Percentiles rank a stretch among this genome's conserved stretches.
Evolutionary conservation across 73 alveolate species (phyloP).

Genomic region (Diophrys sp.): DNA sequence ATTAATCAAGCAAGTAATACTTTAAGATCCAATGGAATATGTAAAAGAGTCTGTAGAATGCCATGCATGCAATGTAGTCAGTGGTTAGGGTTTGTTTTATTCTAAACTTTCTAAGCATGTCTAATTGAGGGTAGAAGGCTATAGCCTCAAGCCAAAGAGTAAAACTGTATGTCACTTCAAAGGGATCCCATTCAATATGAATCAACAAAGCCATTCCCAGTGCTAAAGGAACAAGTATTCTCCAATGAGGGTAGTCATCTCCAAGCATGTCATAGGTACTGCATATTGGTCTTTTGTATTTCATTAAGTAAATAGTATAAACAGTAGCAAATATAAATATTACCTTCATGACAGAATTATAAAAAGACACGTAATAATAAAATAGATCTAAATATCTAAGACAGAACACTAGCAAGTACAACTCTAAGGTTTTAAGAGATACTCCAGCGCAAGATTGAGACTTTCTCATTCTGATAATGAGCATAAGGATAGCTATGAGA

Average conservation of each 20-base stretch:
- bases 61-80: constrained; percentile 88
- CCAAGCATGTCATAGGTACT: constrained; percentile 75
- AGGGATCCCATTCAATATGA: constrained; percentile 61
- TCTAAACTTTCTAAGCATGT: constrained; percentile 77
- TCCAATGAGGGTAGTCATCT: constrained; percentile 85
- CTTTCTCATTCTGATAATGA: constrained; percentile 70
- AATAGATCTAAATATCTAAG: constrained; percentile 80
- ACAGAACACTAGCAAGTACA: constrained; percentile 79
- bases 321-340: constrained; percentile 68
- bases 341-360: constrained; percentile 83
- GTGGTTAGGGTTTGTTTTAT: constrained; percentile 78
- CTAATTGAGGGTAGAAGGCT: constrained; percentile 89
- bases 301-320: constrained; percentile 70
- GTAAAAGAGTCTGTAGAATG: constrained; percentile 87
- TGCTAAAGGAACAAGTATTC: constrained; percentile 76
- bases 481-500: constrained; percentile 73
- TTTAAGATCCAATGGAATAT: constrained; percentile 76
- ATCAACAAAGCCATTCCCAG: constrained; percentile 66
- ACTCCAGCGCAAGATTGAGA: constrained; percentile 72
- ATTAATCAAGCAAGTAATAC: constrained; percentile 44
- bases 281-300: constrained; percentile 73
- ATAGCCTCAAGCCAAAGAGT: constrained; percentile 86
- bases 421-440: constrained; percentile 77
- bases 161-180: constrained; percentile 84
- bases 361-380: constrained; percentile 75